These are phyloP conservation scores for Capronia epimyces DNA, from an alignment of 2,329 filamentous ascomycete species.

Conservation along the genomic window DNA sequence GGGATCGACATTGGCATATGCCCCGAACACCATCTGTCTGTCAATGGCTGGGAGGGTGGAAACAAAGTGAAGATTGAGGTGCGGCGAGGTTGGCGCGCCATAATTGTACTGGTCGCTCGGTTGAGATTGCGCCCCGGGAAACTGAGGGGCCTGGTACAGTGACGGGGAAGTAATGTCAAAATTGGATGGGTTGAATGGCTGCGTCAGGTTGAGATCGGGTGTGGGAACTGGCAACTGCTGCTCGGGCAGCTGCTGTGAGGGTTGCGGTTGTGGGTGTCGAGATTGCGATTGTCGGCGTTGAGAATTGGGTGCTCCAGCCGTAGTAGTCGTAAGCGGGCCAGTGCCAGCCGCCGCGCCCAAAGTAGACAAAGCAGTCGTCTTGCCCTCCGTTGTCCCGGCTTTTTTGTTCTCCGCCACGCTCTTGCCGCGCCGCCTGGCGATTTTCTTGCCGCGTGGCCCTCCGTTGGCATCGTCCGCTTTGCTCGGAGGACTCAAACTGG, in stretches of 20 bases:
- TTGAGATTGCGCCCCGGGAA: constrained; percentile 8
- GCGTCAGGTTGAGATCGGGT: constrained; percentile 22
- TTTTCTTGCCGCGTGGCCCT: constrained; percentile 41
- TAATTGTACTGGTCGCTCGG: constrained; percentile 26
- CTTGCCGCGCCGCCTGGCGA: constrained; percentile 36
- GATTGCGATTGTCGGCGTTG: constrained; percentile 12
- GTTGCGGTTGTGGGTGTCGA: background rate
- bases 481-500: constrained; percentile 63
- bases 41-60: constrained; percentile 61
- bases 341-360: background rate
- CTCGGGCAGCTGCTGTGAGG: background rate
- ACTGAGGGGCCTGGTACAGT: constrained; percentile 21
- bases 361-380: constrained; percentile 3
- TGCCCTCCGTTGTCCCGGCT: constrained; percentile 25
- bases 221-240: constrained; percentile 10
- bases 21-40: constrained; percentile 68
- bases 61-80: constrained; percentile 38
- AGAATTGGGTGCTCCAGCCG: constrained; percentile 2
- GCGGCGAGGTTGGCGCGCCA: constrained; percentile 31
- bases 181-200: constrained; percentile 21
- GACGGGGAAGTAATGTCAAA: constrained; percentile 27
- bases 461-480: constrained; percentile 36
- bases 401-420: constrained; percentile 35
- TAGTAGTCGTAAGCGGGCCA: background rate
- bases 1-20: constrained; percentile 56